Evolutionary conservation across 2,329 filamentous ascomycete species (phyloP).

Genomic region (Colletotrichum acutatum): DNA sequence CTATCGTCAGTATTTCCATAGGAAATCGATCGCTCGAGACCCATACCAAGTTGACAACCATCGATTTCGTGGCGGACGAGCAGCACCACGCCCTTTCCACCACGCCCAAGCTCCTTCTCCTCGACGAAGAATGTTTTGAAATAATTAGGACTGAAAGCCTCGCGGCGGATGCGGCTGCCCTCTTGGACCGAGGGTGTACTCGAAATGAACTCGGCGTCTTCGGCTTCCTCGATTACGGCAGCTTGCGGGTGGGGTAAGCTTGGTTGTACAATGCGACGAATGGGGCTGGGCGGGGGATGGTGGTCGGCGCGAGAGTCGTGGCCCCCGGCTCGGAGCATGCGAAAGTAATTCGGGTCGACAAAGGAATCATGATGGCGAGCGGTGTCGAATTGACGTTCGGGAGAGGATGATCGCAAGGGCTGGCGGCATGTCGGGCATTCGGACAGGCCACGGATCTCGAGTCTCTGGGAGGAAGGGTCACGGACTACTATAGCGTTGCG

Average conservation of each 20-base stretch:
- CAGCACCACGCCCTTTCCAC: slow-evolving; percentile 93
- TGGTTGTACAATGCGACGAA: slow-evolving; percentile 64
- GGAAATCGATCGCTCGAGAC: neutral
- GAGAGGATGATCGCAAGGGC: slow-evolving; percentile 65
- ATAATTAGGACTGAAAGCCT: slow-evolving; percentile 92
- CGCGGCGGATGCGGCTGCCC: slow-evolving; percentile 80
- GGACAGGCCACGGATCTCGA: slow-evolving; percentile 81
- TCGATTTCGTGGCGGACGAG: slow-evolving; percentile 95
- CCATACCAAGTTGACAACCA: slow-evolving; percentile 76
- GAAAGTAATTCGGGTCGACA: slow-evolving; percentile 93
- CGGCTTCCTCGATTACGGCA: slow-evolving; percentile 42
- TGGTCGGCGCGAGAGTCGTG: slow-evolving; percentile 54
- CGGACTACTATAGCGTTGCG: slow-evolving; percentile 93
- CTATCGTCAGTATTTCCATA: slow-evolving; percentile 22
- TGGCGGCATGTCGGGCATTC: slow-evolving; percentile 95
- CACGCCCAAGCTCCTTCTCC: slow-evolving; percentile 85
- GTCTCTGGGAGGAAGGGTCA: slow-evolving; percentile 84
- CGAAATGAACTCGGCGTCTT: slow-evolving; percentile 62
- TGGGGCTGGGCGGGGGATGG: slow-evolving; percentile 61
- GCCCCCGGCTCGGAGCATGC: slow-evolving; percentile 78
- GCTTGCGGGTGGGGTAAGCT: slow-evolving; percentile 44
- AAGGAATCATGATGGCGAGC: slow-evolving; percentile 69
- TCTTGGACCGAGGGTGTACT: slow-evolving; percentile 62
- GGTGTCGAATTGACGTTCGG: slow-evolving; percentile 62
- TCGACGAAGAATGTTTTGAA: slow-evolving; percentile 94